Base-by-base conservation (phyloP, 2,329 filamentous ascomycete genomes). In the Aspergillus fijiensis region DNA sequence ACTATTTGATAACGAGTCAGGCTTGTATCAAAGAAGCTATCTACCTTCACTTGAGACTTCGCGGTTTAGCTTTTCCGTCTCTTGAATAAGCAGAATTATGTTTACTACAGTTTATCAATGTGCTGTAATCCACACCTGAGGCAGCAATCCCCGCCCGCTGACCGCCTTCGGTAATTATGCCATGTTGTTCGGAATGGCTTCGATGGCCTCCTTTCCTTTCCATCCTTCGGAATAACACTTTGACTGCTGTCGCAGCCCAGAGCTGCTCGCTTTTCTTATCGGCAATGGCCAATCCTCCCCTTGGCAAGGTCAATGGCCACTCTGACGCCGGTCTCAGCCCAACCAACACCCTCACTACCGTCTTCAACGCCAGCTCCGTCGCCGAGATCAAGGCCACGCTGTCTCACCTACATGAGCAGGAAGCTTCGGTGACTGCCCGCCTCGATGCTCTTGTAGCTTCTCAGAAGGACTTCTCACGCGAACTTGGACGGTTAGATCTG, bases 401-500 rank as follows among this genome's bases (percentile, higher is more conserved):
- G 65, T 83, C 86, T 49, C 82, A 87, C 67, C 86, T 98, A 55
- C 90, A 93, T 71, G 79, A 82, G 55, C 89, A 89, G 71, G 93
- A 98, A 77, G 83, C 87, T 63, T 78, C 83, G 57, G 87, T 97
- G 64, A 91, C 89, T 0, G 82, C 84, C 57, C 89, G 87, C 50
- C 87, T 98, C 49, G 87, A 94, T 75, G 81, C 84, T 55, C 85
- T 97, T 56, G 80, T 97, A 52, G 86, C 89, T 63, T 92, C 91
- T 0, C 92, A 98, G 73, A 87, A 91, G 62, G 90, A 96, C 72
- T 85, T 99, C 53, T 89, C 90, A 21, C 90, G 92, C 66, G 92
- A 97, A 70, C 84, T 99, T 54, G 88, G 88, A 62, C 89, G 94
- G 19, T 84, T 99, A 64, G 95, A 99, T 76, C 83, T 96, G 31